Base-by-base conservation (phyloP, 202 grass and related monocot genomes). In the Eragrostis tef region DNA sequence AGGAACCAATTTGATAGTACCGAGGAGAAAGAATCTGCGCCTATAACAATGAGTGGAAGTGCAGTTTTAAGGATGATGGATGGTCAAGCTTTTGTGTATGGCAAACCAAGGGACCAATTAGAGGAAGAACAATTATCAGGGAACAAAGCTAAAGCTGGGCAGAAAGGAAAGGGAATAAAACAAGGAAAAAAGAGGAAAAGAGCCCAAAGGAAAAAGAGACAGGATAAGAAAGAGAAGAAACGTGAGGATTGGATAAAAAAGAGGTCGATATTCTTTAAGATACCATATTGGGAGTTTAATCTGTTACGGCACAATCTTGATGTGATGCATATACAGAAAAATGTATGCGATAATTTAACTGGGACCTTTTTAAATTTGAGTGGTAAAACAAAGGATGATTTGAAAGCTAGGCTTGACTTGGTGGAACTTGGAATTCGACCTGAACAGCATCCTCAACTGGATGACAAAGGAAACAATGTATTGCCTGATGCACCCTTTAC, bases 281-380 rank as follows among this genome's bases (percentile, higher is more conserved):
- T 72, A 26, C 54, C 80, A 64, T 84, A 84, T 15, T 86, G 41
- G 83, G 4, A 83, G n/a, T 4, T 73, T 12, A 64, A 72, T 8
- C 9, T 29, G 20, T 13, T 86, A 42, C 31, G n/a, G 14, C 78
- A 89, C 27, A 86, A 89, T 86, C 64, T 86, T 22, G 64, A 83
- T 34, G 46, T 83, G 25, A 89, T 89, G 82, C 85, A 83, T 13
- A 72, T 83, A 24, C 64, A 87, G 79, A 83, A 87, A 72, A 83
- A 87, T 83, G 73, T 70, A 13, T 74, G 26, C 43, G 83, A 90
- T 4, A 90, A 83, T 17, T 67, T 86, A 6, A 19, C 70, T 4
- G 27, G 50, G 24, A 86, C 56, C 48, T 56, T 85, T 3, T 20
- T 84, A 8, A 36, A 49, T 43, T 46, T 83, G 21, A 5, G 11